Conservation (phyloP, 345 rosid genomes). For the Hirschfeldia incana region DNA sequence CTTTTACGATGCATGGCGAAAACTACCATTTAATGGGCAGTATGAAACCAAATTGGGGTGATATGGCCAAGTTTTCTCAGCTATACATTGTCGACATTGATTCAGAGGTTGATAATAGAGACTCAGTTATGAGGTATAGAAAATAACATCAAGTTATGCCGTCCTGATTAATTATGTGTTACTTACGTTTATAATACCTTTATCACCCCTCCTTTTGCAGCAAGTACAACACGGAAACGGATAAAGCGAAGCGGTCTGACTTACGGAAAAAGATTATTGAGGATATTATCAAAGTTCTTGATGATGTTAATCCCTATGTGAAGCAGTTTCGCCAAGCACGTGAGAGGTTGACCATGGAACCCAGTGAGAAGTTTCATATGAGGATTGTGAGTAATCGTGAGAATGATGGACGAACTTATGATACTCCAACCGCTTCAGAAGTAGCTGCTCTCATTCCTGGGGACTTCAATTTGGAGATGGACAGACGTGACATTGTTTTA, state of each 20-base stretch:
- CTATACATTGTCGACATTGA: background rate
- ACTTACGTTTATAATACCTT: no score
- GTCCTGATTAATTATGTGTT: background rate
- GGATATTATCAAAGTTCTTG: background rate
- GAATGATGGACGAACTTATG: background rate
- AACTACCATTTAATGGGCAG: background rate
- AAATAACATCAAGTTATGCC: background rate
- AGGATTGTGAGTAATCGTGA: background rate
- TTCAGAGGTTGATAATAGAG: background rate
- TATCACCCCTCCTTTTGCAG: background rate
- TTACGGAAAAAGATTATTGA: background rate
- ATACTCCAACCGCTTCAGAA: background rate
- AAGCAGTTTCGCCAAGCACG: background rate
- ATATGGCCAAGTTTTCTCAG: background rate
- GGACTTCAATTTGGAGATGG: background rate
- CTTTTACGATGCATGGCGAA: background rate
- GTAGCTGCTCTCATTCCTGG: background rate
- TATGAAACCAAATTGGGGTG: background rate
- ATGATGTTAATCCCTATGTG: background rate
- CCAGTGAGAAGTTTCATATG: background rate
- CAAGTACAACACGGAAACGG: background rate
- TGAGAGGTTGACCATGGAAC: background rate
- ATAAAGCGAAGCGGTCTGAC: background rate
- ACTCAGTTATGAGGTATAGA: background rate
- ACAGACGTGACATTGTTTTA: background rate